Base-by-base conservation (phyloP, 1,139 yeast genomes). In the Protomyces arabidopsidicola region DNA sequence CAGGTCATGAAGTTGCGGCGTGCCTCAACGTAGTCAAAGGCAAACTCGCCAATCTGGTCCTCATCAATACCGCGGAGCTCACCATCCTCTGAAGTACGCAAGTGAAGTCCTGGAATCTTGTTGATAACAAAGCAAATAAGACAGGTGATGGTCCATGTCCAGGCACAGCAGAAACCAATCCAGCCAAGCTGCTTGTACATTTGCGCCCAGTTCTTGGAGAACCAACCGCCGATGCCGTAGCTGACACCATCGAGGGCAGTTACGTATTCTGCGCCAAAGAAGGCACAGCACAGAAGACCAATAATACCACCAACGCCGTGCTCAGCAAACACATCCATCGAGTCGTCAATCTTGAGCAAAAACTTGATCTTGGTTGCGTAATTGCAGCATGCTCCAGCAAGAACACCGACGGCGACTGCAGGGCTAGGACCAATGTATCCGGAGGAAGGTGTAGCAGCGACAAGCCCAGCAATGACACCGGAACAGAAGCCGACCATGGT, bases 1-100 rank as follows among this genome's bases (percentile, higher is more conserved):
- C 86, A 88, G 70, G 90, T 88, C 72, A 88, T 82, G 76, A 88
- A 91, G 76, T 91, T 96, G 75, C 98, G 84, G 76, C 98, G 84
- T 22, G 91, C 96, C 78, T 93, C 98, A 66, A 93, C 97, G 73
- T 90, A 93, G 76, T 93, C 98, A 75, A 91, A 93, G 24, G 98
- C 98, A 77, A 93, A 93, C 76, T 93, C 98, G 63, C 98, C 98
- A 70, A 93, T 89, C 77, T 93, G 97, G 75, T 90, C 96, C 75
- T 93, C 98, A 75, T 93, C 98, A 77, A 90, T 83, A 67, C 98
- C 98, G 36, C 80, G 79, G 69, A 87, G 89, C 75, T 93, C 98
- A 18, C 86, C 97, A 61, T 86, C 86, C 74, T 89, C 95, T 68
- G 84, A 81, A 9, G 90, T 88, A 71, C 98, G 82, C n/a, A 60